Conservation (phyloP, 139 green algal genomes). For the Chlamydomonas sp. region DNA sequence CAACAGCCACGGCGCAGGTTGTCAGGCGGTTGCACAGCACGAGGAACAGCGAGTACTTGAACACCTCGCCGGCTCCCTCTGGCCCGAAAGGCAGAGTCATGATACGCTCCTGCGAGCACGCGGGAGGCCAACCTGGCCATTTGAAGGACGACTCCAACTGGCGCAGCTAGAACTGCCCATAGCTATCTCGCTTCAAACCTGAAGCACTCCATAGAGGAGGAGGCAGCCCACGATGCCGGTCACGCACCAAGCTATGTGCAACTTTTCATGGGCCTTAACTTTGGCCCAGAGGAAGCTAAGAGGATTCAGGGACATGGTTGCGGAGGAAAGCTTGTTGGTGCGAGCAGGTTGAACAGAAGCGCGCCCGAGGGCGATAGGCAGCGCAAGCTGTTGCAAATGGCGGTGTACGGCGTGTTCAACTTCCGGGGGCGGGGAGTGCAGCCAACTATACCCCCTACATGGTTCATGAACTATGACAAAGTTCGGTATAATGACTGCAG, state of each 20-base stretch:
- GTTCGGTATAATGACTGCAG: too few species aligned
- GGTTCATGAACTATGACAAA: too few species aligned
- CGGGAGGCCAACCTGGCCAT: neutral
- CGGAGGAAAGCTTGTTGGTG: too few species aligned
- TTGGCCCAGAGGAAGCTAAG: neutral
- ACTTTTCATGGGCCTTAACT: constrained; percentile 50
- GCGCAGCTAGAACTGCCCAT: neutral
- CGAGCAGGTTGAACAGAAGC: too few species aligned
- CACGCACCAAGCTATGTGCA: constrained; percentile 72
- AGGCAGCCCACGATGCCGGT: constrained; percentile 79
- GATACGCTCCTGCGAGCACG: constrained; percentile 88
- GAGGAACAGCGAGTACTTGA: constrained; percentile 93
- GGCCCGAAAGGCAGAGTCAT: constrained; percentile 84
- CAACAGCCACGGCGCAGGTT: constrained; percentile 73
- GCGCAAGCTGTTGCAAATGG: too few species aligned
- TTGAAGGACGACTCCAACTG: neutral
- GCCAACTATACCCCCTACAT: too few species aligned
- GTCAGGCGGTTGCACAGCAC: constrained; percentile 94
- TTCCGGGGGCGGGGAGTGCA: too few species aligned
- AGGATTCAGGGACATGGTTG: constrained; percentile 9
- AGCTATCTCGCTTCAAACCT: constrained; percentile 54
- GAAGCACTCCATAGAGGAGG: constrained; percentile 85
- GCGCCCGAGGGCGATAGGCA: too few species aligned
- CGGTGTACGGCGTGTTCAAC: too few species aligned
- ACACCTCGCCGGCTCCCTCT: constrained; percentile 62